A percentile compares a stretch with the other conserved stretches of the same genome.
These are phyloP conservation scores for Athelia psychrophila DNA, from an alignment of 1,284 basidiomycete species.

Conservation along the genomic window DNA sequence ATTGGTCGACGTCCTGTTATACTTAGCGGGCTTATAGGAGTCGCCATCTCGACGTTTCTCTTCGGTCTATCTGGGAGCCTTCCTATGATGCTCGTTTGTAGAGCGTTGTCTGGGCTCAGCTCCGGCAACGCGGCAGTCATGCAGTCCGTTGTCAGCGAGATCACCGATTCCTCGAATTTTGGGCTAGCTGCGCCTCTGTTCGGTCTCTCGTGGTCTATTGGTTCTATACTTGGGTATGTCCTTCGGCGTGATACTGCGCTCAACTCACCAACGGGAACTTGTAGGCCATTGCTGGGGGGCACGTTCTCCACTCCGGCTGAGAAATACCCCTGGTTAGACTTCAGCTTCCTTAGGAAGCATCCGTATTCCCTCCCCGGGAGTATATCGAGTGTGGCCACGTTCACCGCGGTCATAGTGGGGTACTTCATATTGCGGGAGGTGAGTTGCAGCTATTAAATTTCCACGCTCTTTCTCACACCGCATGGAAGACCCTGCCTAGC, in stretches of 20 bases:
- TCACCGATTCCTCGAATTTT: conserved; percentile 66
- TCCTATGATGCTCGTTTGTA: conserved; percentile 40
- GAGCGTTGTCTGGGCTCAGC: conserved; percentile 58
- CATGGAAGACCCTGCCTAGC: conserved; percentile 39
- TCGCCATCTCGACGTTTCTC: conserved; percentile 46
- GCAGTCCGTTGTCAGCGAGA: conserved; percentile 58
- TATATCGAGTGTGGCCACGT: conserved; percentile 38
- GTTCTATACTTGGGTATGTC: conserved; percentile 55
- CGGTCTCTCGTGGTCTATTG: conserved; percentile 60
- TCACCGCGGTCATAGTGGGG: conserved; percentile 40
- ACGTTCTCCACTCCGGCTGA: conserved; percentile 54
- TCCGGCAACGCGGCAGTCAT: conserved; percentile 64
- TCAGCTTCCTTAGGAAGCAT: conserved; percentile 41
- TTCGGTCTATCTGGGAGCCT: conserved; percentile 59
- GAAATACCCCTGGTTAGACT: conserved; percentile 49
- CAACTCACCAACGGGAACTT: conserved; percentile 1
- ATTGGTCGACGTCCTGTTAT: conserved; percentile 63
- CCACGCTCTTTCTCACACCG: conserved; percentile 4
- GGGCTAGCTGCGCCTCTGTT: conserved; percentile 60
- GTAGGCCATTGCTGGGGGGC: conserved; percentile 63
- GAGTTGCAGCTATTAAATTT: conserved; percentile 5
- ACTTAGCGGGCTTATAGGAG: conserved; percentile 49
- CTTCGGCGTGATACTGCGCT: background rate
- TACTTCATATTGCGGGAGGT: conserved; percentile 58
- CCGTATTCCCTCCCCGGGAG: conserved; percentile 64